Percentiles rank a stretch among this genome's conserved stretches.
These are phyloP conservation scores for Hortiboletus flavorubellus DNA, from an alignment of 768 basidiomycete species.

Conservation along the genomic window DNA sequence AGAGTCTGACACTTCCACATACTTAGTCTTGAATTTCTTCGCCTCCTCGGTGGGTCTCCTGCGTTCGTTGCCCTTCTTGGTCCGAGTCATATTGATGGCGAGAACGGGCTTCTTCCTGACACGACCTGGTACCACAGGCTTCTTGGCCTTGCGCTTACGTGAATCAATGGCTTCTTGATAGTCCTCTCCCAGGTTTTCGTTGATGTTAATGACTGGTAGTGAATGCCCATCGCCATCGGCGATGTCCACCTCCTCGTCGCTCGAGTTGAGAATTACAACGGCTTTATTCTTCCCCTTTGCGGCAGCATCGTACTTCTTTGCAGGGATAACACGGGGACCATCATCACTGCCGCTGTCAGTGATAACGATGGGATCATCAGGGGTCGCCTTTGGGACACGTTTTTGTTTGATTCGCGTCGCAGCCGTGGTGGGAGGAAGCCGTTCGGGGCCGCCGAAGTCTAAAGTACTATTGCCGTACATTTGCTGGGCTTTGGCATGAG, in stretches of 20 bases:
- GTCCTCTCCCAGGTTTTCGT: neutral
- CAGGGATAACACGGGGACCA: neutral
- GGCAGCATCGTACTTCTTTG: neutral
- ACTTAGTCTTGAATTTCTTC: neutral
- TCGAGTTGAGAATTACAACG: neutral
- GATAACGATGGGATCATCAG: neutral
- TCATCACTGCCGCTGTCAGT: neutral
- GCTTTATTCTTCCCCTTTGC: neutral
- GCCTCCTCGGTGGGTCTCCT: neutral
- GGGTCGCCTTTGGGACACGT: neutral
- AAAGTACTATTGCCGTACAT: conserved; percentile 1
- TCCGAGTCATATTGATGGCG: neutral
- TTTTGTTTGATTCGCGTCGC: neutral
- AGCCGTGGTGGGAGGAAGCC: neutral
- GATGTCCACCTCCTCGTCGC: neutral
- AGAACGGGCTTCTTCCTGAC: neutral
- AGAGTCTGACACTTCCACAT: neutral
- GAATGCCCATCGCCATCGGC: neutral
- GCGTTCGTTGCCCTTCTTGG: neutral
- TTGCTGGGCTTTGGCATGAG: neutral
- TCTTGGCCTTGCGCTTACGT: conserved; percentile 1
- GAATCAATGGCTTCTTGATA: neutral
- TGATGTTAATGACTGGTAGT: neutral
- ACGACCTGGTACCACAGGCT: neutral
- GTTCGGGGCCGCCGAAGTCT: neutral